Evolutionary conservation across 2,329 filamentous ascomycete genomes (phyloP), one percentile per base, ranked within the genome.

Genomic region (Piedraia hortae): DNA sequence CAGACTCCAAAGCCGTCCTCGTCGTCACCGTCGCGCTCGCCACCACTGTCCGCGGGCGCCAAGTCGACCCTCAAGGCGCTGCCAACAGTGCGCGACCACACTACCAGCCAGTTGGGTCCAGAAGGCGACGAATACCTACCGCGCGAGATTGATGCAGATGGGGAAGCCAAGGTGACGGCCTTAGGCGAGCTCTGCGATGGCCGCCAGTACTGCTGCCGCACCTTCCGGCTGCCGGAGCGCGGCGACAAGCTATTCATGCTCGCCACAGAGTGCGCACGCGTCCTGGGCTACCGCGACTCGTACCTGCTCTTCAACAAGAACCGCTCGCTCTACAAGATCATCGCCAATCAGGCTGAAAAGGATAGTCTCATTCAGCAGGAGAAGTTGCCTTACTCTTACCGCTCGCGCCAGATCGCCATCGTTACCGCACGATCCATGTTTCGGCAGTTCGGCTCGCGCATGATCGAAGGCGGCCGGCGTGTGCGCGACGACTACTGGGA

Each of bases 401-500:
- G 85, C 19, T 97, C 85, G n/a, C 66, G 85, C 22, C 85, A 97
- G 47, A 97, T 97, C 34, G 85, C 85, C 22, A 91, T 97, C 30
- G 85, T 97, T 19, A 93, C 85, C 1, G 85, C 85, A 14, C 67
- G 77, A 31, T 93, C 82, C 35, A 97, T 97, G 85, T 97, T 93
- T 47, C 68, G 85, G 19, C 85, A 97, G 44, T 97, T 97, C 45
- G 85, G 85, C 21, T 91, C 80, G 45, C 63, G 85, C 30, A 71
- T 97, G 23, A 85, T 97, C 31, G 65, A 73, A 16, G 74, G 80
- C 37, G 85, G 85, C 15, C 62, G 82, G 30, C 60, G 85, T 26
- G 85, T 97, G 18, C 69, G 85, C 21, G 85, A 97, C 47, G 85
- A 97, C 43, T 97, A 97, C 47, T 97, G 85, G 85, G 85, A 93